phyloP scores from a whole-genome alignment of 202 grass and related monocot genomes.

The Zizania palustris region DNA sequence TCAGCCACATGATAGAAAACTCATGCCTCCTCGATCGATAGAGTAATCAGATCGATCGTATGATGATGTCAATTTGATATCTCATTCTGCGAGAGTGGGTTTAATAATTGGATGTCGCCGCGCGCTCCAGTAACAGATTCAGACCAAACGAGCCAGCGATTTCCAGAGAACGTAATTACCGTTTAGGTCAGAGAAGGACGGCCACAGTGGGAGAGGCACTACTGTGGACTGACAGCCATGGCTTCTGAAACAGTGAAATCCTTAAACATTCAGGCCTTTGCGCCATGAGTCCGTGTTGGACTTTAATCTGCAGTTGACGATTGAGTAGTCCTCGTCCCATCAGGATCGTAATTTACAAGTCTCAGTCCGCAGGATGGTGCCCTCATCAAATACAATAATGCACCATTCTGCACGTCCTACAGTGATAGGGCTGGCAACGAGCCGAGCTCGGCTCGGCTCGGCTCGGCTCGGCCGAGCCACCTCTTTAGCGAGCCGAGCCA shows the following conservation, averaged over 20 bases:
- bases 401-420: conserved; percentile 26
- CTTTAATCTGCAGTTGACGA: conserved; percentile 7
- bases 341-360: conserved; percentile 12
- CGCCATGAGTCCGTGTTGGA: conserved; percentile 30
- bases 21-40: conserved; percentile 1
- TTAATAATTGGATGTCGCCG: conserved; percentile 31
- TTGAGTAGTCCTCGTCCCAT: conserved; percentile 3
- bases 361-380: conserved; percentile 13
- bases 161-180: not conserved
- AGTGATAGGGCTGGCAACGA: too few relatives aligned
- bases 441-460: too few relatives aligned
- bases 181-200: not conserved
- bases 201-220: not conserved
- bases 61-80: conserved; percentile 26
- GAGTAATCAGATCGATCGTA: conserved; percentile 47
- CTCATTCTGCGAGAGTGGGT: conserved; percentile 8
- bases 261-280: not conserved
- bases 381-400: not conserved
- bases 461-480: too few relatives aligned
- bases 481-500: too few relatives aligned
- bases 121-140: conserved; percentile 10
- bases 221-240: conserved; percentile 18
- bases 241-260: not conserved
- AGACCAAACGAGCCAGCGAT: conserved; percentile 12
- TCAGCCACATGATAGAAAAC: conserved; percentile 32